These are phyloP conservation scores for Penicillium sp. DNA, from an alignment of 2,329 filamentous ascomycete genomes.

Conservation along the genomic window DNA sequence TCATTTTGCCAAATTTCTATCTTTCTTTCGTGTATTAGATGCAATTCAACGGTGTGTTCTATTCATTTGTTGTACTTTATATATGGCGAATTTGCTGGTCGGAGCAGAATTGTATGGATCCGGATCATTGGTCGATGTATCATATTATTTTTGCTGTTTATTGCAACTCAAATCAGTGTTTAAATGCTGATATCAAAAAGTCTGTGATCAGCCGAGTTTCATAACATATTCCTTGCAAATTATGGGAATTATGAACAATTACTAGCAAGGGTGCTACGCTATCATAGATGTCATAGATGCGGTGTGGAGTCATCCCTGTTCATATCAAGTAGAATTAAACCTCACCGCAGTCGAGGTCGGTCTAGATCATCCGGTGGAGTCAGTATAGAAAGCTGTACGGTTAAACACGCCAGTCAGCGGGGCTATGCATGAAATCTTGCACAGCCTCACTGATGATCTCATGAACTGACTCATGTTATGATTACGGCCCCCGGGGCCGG, in stretches of 20 bases:
- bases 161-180: neutral
- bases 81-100: neutral
- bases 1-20: neutral
- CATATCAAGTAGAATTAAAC: neutral
- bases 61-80: constrained; percentile 8
- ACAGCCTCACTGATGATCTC: neutral
- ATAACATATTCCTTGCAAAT: neutral
- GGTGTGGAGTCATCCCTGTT: neutral
- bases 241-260: neutral
- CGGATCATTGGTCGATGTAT: neutral
- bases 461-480: neutral
- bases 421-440: neutral
- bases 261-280: neutral
- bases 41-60: constrained; percentile 15
- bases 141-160: neutral
- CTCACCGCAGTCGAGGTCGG: neutral
- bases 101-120: constrained; percentile 1
- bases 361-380: neutral
- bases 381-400: neutral
- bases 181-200: neutral
- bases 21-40: constrained; percentile 16
- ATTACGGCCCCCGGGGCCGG: too few relatives aligned
- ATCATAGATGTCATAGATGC: neutral
- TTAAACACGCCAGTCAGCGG: neutral
- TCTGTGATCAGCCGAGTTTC: neutral